Evolutionary conservation across 495 filamentous ascomycete species (phyloP).

Genomic region (Clohesyomyces aquaticus): DNA sequence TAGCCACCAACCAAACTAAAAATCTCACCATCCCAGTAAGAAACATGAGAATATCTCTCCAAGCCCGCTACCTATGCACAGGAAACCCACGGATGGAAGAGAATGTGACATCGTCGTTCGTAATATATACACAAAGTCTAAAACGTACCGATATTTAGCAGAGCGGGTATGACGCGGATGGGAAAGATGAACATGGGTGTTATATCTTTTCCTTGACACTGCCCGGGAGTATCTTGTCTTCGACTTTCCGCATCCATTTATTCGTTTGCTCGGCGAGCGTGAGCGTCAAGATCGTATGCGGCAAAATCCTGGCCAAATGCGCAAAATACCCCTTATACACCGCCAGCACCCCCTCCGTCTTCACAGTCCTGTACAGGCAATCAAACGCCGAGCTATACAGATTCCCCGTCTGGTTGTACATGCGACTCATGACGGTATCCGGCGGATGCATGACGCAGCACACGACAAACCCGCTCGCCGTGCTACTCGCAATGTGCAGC

Average conservation of each 20-base stretch:
- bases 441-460: slow-evolving; percentile 98
- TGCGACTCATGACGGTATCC: slow-evolving; percentile 96
- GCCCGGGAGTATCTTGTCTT: slow-evolving; percentile 65
- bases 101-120: too few species aligned
- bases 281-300: slow-evolving; percentile 91
- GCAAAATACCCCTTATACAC: slow-evolving; percentile 99
- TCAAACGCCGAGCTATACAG: slow-evolving; percentile 91
- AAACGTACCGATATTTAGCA: not conserved
- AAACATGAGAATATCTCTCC: too few species aligned
- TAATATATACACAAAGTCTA: not conserved
- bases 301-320: slow-evolving; percentile 89
- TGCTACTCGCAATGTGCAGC: slow-evolving; percentile 84
- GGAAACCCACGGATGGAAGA: too few species aligned
- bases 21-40: too few species aligned
- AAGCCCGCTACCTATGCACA: too few species aligned
- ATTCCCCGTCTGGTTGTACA: slow-evolving; percentile 99
- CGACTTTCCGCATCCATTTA: slow-evolving; percentile 79
- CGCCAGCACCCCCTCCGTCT: slow-evolving; percentile 86
- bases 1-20: too few species aligned
- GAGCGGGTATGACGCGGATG: too few species aligned
- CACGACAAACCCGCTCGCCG: slow-evolving; percentile 92
- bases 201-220: slow-evolving; percentile 56
- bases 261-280: slow-evolving; percentile 96
- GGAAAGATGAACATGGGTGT: too few species aligned
- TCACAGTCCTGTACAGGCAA: slow-evolving; percentile 86